Percentiles rank a stretch among this genome's conserved stretches.
Conservation (phyloP, 169 alveolate species). For the Miamiensis avidus region DNA sequence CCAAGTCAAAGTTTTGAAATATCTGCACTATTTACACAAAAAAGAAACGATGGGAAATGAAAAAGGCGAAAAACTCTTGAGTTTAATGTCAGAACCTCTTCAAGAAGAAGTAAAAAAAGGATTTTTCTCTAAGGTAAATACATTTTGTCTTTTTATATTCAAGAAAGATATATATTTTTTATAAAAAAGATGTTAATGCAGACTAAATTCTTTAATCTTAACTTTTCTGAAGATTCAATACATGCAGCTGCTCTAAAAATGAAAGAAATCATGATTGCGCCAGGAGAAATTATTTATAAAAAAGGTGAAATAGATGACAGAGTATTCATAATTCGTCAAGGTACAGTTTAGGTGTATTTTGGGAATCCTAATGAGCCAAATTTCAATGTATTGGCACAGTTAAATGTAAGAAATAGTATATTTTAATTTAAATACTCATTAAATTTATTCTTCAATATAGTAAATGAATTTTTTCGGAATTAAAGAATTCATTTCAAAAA, state of each 20-base stretch:
- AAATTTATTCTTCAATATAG: background rate
- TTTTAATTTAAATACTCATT: background rate
- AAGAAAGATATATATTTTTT: too few relatives aligned
- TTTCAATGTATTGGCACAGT: background rate
- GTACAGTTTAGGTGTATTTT: constrained; percentile 9
- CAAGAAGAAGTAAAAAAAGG: constrained; percentile 4
- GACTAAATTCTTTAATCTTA: background rate
- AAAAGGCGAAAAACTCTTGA: background rate
- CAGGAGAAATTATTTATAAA: constrained; percentile 5
- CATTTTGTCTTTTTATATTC: too few relatives aligned
- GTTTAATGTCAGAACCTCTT: background rate
- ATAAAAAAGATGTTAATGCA: background rate
- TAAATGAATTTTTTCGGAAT: constrained; percentile 1
- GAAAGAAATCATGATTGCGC: background rate
- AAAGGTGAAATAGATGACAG: background rate
- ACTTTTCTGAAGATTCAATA: constrained; percentile 10
- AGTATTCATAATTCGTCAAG: background rate
- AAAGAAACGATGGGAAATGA: constrained; percentile 5
- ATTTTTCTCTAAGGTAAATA: constrained; percentile 7
- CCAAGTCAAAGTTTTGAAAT: too few relatives aligned
- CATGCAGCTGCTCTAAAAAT: constrained; percentile 3
- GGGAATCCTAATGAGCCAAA: background rate
- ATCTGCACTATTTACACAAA: background rate
- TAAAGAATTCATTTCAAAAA: constrained; percentile 2
- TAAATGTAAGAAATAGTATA: constrained; percentile 2